Base-by-base conservation (phyloP, 2,329 filamentous ascomycete species). In the Aspergillus novofumigatus region DNA sequence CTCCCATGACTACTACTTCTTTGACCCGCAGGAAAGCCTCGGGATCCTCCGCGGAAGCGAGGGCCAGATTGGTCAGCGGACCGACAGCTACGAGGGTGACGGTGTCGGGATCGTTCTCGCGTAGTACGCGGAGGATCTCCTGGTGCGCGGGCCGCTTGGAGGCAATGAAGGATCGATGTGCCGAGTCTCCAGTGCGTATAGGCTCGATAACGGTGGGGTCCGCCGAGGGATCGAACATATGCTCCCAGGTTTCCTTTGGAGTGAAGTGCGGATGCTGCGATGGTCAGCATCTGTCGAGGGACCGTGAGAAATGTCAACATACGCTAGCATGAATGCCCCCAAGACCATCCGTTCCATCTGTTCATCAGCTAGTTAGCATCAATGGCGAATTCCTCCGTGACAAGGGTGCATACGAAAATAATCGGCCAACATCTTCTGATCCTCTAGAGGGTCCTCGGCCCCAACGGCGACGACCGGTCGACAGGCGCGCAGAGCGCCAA, bases 1-100 rank as follows among this genome's bases (percentile, higher is more conserved):
- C 94, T 58, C 93, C 94, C 94, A 99, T 99, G 49, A 97, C 90
- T 3, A 96, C 88, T 3, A 99, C 83, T 74, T 97, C 92, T 73
- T 95, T 96, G 51, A 87, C 90, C 47, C 86, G 86, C 55, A 99
- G 81, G 73, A 99, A 97, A 0, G 92, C 88, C 73, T 93, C 91
- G 0, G 92, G 88, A 65, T 97, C 93, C 67, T 91, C 86, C 14
- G 91, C 87, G 2, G 94, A 92, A 3, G 94, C 94, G 26, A 96
- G 76, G 1, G 94, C 94, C 29, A 96, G 78, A 71, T 96, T 99
- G n/a, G 94, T 97, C 65, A 97, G 78, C 1, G 94, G 94, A 0
- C 94, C 94, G 51, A 97, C 82, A 25, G 90, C 90, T 41, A 96
- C 86, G 69, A 99, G 90, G n/a, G 89, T 92, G 65, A 99, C 86